Evolutionary conservation across 345 rosid species (phyloP), one percentile per base, ranked within the genome.

Genomic region (Syzygium oleosum): DNA sequence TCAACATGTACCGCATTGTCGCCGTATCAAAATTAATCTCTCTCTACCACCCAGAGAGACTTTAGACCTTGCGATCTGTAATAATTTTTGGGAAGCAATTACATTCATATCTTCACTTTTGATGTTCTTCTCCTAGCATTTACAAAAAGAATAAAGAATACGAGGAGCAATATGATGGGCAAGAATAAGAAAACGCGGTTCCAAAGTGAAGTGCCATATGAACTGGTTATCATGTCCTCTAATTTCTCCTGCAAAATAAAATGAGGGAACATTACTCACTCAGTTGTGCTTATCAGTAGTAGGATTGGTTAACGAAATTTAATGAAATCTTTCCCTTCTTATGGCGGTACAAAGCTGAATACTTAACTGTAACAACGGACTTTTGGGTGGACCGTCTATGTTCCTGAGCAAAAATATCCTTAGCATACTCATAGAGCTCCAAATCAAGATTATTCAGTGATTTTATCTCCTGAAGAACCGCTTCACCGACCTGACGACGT

Each of bases 341-440:
- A 38, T 73, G 83, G 49, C 49, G 9, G 83, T 49, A 73, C 12
- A 5, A 61, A 22, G 12, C 56, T 63, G 41, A 78, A 22, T 8
- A 38, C 87, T 85, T 58, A 88, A 94, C 96, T 19, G 85, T 85
- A 54, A 53, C 78, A n/a, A 84, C 85, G 84, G 89, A 43, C 63
- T 79, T 90, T 73, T 90, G 91, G 53, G 78, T 86, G 2, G 91
- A 85, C 52, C 85, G 90, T 80, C 86, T 87, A 88, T 93, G 95
- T 88, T 95, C 95, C 92, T 94, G 94, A 23, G 91, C 93, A 89
- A 94, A 98, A 31, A 98, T 91, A 87, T 90, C 93, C 89, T 87
- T 90, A 19, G 99, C 99, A 89, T 98, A 94, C 88, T 95, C 91
- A 89, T 95, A 98, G 38, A 98, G 97, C 92, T 96, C 95, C 87